phyloP scores from a whole-genome alignment of 164 flowering plant species.

The Magnolia sinica region DNA sequence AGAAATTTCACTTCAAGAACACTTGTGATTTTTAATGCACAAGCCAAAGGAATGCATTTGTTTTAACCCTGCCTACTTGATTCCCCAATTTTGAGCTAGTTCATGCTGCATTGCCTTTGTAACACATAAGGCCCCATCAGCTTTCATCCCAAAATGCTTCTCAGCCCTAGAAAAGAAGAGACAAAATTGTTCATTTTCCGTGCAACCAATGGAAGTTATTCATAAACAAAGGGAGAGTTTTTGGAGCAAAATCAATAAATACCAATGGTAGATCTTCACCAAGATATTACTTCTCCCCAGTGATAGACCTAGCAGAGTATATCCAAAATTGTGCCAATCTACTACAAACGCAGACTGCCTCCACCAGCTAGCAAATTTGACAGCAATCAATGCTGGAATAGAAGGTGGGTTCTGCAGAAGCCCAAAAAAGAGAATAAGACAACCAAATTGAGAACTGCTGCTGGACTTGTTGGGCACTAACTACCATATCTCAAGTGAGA shows the following conservation, averaged over 20 bases:
- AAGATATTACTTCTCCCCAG: slow-evolving; percentile 76
- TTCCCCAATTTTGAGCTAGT: slow-evolving; percentile 91
- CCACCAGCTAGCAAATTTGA: slow-evolving; percentile 83
- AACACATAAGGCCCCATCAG: slow-evolving; percentile 85
- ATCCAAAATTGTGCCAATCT: slow-evolving; percentile 99
- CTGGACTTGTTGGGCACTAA: not conserved
- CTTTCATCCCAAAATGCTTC: slow-evolving; percentile 77
- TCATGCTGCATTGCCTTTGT: slow-evolving; percentile 98
- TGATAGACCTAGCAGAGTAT: slow-evolving; percentile 72
- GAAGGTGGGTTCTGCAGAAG: slow-evolving; percentile 89
- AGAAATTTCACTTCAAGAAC: slow-evolving; percentile 1
- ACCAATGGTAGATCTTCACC: slow-evolving; percentile 81
- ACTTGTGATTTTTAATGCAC: not conserved
- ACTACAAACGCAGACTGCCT: slow-evolving; percentile 58
- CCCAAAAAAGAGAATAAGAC: slow-evolving; percentile 6
- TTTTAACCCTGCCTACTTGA: slow-evolving; percentile 50
- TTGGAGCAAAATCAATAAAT: slow-evolving; percentile 9
- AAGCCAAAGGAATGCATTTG: slow-evolving; percentile 1
- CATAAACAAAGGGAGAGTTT: not conserved
- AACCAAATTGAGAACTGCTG: not conserved
- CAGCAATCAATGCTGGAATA: slow-evolving; percentile 88
- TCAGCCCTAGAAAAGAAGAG: slow-evolving; percentile 52
- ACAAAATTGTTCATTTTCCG: not conserved
- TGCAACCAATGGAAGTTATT: not conserved
- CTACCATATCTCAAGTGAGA: not conserved